Conservation (phyloP, 2,329 filamentous ascomycete species). For the Bipolaris bicolor region DNA sequence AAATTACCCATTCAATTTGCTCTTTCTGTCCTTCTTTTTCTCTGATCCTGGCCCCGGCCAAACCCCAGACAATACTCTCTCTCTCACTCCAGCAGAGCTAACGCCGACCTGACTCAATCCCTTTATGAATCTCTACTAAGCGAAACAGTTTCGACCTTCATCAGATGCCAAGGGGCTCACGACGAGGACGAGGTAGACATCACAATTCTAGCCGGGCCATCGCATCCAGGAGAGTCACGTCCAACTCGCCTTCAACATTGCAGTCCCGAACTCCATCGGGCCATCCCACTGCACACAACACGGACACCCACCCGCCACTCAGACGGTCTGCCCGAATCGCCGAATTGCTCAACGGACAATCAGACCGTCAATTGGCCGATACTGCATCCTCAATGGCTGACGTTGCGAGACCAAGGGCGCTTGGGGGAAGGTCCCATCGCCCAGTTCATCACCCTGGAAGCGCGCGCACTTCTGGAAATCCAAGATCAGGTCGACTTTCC, state of each 20-base stretch:
- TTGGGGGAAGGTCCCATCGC: constrained; percentile 41
- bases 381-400: constrained; percentile 43
- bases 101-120: constrained; percentile 25
- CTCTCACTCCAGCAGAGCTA: constrained; percentile 32
- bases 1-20: constrained; percentile 4
- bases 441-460: constrained; percentile 37
- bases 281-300: constrained; percentile 22
- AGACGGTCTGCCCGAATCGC: constrained; percentile 45
- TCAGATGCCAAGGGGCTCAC: constrained; percentile 47
- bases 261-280: constrained; percentile 21
- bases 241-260: constrained; percentile 24
- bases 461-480: constrained; percentile 28
- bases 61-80: constrained; percentile 16
- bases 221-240: constrained; percentile 34
- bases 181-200: constrained; percentile 46
- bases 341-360: constrained; percentile 36
- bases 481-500: constrained; percentile 34
- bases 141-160: constrained; percentile 39
- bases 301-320: constrained; percentile 31
- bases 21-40: constrained; percentile 9
- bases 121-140: constrained; percentile 37
- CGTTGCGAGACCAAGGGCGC: constrained; percentile 45
- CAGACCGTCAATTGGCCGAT: constrained; percentile 22
- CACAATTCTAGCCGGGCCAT: constrained; percentile 34
- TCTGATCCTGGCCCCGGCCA: constrained; percentile 2